Conservation (phyloP, 2,329 filamentous ascomycete genomes). For the Westerdykella aurantiaca region DNA sequence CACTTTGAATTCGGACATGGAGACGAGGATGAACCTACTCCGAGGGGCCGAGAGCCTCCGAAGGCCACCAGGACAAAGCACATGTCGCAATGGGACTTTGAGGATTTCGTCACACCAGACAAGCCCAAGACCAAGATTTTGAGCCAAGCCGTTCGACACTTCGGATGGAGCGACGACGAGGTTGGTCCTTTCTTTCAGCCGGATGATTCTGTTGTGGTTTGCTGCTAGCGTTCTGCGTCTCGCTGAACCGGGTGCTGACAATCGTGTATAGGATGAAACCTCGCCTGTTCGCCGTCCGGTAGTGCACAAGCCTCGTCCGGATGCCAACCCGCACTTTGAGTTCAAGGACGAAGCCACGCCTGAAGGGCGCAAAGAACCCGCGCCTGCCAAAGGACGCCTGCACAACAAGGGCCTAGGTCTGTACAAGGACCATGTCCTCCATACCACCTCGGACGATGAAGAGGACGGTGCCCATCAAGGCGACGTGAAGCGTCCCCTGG, state of each 20-base stretch:
- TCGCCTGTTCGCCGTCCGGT: conserved; percentile 56
- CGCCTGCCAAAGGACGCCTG: conserved; percentile 42
- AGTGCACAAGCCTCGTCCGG: conserved; percentile 64
- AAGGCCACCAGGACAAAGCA: conserved; percentile 48
- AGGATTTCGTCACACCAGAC: conserved; percentile 77
- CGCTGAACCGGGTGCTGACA: conserved; percentile 14
- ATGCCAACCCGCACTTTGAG: conserved; percentile 78
- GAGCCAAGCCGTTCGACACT: conserved; percentile 66
- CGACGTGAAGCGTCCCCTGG: conserved; percentile 46
- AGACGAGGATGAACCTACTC: conserved; percentile 37
- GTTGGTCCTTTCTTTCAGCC: conserved; percentile 27
- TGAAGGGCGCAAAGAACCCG: conserved; percentile 38
- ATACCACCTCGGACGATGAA: conserved; percentile 38
- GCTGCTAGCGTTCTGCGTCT: conserved; percentile 1
- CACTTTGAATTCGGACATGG: conserved; percentile 80
- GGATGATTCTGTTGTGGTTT: conserved; percentile 12
- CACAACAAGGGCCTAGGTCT: conserved; percentile 65
- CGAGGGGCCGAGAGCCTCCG: conserved; percentile 25
- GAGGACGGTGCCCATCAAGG: conserved; percentile 40
- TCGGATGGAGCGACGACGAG: conserved; percentile 69
- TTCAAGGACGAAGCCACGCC: conserved; percentile 68
- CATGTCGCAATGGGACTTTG: conserved; percentile 75
- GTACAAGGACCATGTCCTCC: conserved; percentile 72
- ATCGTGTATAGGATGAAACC: conserved; percentile 45
- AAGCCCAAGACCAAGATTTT: conserved; percentile 63